These are phyloP conservation scores for Aspergillus amoenus DNA, from an alignment of 2,329 filamentous ascomycete species.

Conservation along the genomic window DNA sequence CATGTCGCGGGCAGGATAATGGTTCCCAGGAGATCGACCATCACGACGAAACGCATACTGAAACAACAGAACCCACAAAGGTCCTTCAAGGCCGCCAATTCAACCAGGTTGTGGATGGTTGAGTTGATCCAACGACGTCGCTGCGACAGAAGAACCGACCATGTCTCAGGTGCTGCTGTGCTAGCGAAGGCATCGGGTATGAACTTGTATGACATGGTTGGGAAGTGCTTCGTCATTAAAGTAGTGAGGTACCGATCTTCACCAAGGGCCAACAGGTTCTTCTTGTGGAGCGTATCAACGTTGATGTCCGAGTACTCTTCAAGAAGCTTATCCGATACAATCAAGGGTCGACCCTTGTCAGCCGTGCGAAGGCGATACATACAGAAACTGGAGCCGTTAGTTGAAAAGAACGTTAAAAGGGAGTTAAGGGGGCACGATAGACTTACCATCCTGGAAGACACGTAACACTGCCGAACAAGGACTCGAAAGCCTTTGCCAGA, in stretches of 20 bases:
- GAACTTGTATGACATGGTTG: conserved; percentile 94
- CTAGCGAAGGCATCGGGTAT: conserved; percentile 88
- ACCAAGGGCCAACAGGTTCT: conserved; percentile 89
- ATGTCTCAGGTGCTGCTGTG: conserved; percentile 90
- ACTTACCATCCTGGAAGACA: conserved; percentile 98
- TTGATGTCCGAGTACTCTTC: conserved; percentile 83
- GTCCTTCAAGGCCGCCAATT: conserved; percentile 85
- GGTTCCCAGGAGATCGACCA: conserved; percentile 90
- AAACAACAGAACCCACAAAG: conserved; percentile 99
- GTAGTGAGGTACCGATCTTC: conserved; percentile 98
- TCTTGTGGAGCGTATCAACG: conserved; percentile 90
- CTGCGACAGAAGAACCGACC: conserved; percentile 93
- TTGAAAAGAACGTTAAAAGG: neutral
- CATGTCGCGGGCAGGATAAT: conserved; percentile 88
- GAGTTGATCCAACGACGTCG: conserved; percentile 99
- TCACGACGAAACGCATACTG: conserved; percentile 94
- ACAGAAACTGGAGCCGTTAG: conserved; percentile 69
- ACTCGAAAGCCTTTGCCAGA: conserved; percentile 94
- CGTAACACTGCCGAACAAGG: conserved; percentile 94
- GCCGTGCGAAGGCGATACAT: conserved; percentile 97
- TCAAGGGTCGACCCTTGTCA: conserved; percentile 90
- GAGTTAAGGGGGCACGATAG: neutral
- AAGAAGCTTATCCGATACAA: conserved; percentile 87
- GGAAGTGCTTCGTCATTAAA: conserved; percentile 97
- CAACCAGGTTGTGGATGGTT: conserved; percentile 92